Evolutionary conservation across 805 yeast genomes (phyloP).

Genomic region (Nadsonia fulvescens): DNA sequence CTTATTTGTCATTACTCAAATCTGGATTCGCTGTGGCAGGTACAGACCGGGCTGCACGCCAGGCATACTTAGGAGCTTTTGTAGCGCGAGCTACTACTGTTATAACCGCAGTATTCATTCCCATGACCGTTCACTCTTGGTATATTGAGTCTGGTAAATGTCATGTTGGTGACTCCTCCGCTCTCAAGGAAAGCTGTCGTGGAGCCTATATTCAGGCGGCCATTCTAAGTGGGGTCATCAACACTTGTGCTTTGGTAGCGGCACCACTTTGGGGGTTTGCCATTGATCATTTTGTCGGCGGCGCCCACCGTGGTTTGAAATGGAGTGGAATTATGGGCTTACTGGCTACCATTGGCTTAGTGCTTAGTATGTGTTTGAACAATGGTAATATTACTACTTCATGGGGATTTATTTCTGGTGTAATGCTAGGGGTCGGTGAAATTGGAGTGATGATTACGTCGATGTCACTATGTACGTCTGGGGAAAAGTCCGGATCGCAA

Average conservation of each 20-base stretch:
- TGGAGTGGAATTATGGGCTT: conserved; percentile 10
- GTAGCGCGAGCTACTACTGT: conserved; percentile 49
- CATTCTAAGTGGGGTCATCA: conserved; percentile 49
- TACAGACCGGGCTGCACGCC: conserved; percentile 27
- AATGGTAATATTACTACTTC: conserved; percentile 1
- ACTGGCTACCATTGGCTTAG: conserved; percentile 7
- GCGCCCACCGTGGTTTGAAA: conserved; percentile 20
- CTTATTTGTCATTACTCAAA: conserved; percentile 25
- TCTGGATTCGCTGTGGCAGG: conserved; percentile 32
- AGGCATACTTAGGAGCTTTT: conserved; percentile 44
- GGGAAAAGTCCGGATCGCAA: conserved; percentile 37
- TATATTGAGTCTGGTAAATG: conserved; percentile 36
- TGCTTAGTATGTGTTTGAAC: conserved; percentile 21
- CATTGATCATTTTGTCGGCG: conserved; percentile 29
- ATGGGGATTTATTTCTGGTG: conserved; percentile 17
- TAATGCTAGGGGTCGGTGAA: conserved; percentile 40
- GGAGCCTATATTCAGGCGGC: conserved; percentile 52
- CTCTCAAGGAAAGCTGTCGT: conserved; percentile 5
- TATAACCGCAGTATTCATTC: conserved; percentile 39
- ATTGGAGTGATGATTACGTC: conserved; percentile 45
- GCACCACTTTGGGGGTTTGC: conserved; percentile 49
- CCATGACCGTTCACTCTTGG: conserved; percentile 41
- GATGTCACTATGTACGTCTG: conserved; percentile 39
- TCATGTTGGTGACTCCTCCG: conserved; percentile 12
- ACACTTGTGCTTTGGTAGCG: conserved; percentile 33